A percentile compares a stretch with the other conserved stretches of the same genome.
Conservation (phyloP, 768 basidiomycete genomes). For the Xanthoconium purpureum region DNA sequence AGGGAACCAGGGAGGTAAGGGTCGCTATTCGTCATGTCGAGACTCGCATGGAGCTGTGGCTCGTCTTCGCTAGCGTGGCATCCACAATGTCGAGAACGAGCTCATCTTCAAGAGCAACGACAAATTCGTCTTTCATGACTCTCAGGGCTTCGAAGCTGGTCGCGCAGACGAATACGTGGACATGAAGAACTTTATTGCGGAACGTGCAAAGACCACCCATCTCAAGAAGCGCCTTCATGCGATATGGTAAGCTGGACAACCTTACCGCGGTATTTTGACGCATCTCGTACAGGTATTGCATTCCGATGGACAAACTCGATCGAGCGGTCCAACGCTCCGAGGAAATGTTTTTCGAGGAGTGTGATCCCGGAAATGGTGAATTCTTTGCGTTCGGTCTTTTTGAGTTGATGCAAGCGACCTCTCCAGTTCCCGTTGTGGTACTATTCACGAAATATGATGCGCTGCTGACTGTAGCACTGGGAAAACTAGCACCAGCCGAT, state of each 20-base stretch:
- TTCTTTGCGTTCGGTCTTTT: fast-evolving
- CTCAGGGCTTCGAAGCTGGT: neutral
- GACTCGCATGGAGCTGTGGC: too few species aligned
- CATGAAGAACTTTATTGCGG: conserved; percentile 3
- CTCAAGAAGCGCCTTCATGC: conserved; percentile 8
- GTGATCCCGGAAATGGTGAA: neutral
- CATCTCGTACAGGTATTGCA: conserved; percentile 1
- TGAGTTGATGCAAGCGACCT: neutral
- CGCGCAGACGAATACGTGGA: neutral
- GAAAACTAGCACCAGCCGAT: neutral
- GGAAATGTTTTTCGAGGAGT: neutral
- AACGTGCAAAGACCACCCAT: neutral
- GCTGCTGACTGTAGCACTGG: neutral
- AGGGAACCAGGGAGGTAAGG: neutral
- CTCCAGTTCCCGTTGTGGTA: conserved; percentile 3
- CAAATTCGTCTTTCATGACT: conserved; percentile 2
- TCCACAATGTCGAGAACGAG: conserved; percentile 1
- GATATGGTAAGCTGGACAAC: neutral
- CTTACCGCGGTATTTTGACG: too few species aligned
- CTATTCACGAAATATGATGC: conserved; percentile 12
- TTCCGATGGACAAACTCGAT: conserved; percentile 5
- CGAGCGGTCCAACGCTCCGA: neutral
- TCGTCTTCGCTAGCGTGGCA: neutral
- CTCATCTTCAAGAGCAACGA: conserved; percentile 3
- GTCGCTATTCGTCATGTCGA: too few species aligned